Base-by-base conservation (phyloP, 1,139 yeast species). In the Blastobotrys indianensis region DNA sequence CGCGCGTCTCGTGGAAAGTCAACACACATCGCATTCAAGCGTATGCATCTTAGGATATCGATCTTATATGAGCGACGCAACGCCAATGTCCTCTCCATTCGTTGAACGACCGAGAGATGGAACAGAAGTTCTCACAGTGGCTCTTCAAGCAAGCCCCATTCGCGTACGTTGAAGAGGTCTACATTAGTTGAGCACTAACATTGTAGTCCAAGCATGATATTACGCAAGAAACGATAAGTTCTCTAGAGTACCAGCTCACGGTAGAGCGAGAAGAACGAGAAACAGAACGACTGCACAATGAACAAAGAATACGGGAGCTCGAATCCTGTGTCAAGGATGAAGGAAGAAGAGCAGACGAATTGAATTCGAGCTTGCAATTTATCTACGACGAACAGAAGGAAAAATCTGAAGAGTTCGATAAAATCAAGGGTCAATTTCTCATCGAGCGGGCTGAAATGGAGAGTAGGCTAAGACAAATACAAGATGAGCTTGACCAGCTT, bases 311-410 rank as follows among this genome's bases (percentile, higher is more conserved):
- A 2, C 60, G 64, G 5, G 63, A 62, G 3, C 48, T 70, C 13
- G 64, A 64, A 37, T 51, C 55, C 15, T 54, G 61, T 23, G 47
- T 69, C 12, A 54, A 62, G 15, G 59, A 56, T 12, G 67, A 65
- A 40, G 65, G 64, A 20, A 54, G 54, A 30, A 52, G 65, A 9
- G 63, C 67, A 1, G 68, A 66, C 42, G 56, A 64, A 2, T 53
- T 64, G 0, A 64, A 70, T 10, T 55, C 68, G 2, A 75, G 73
- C 44, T 72, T 70, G 46, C 57, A 64, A 32, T 67, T 67, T 51
- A 58, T 75, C 33, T 72, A 67, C 48, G 69, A 72, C n/a, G 65
- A 66, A 37, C 68, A 70, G 45, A 62, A 61, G 30, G 64, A 63
- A 45, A 52, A 67, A 7, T 53, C 63, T 1, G 56, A 58, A 1